These are phyloP conservation scores for Mycena citricolor DNA, from an alignment of 1,284 basidiomycete genomes.

Conservation along the genomic window DNA sequence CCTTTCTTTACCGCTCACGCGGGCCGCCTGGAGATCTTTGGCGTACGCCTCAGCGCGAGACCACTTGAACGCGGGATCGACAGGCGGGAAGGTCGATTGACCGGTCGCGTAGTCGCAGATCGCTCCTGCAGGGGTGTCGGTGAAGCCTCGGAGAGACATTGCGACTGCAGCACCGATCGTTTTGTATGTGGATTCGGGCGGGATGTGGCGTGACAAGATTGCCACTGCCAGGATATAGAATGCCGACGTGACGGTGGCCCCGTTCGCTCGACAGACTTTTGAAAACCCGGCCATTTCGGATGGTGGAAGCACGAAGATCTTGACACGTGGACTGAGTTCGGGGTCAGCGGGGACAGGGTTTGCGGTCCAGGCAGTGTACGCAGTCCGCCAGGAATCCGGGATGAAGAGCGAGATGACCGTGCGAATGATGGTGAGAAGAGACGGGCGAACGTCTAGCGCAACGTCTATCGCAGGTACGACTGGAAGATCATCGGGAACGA, in stretches of 20 bases:
- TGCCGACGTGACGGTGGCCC: slow-evolving; percentile 20
- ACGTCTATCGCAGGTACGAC: slow-evolving; percentile 18
- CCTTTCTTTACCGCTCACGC: not conserved
- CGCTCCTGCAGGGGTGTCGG: not conserved
- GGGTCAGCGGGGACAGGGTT: slow-evolving; percentile 8
- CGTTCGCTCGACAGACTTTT: slow-evolving; percentile 18
- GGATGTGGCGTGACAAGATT: slow-evolving; percentile 12
- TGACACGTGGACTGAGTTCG: slow-evolving; percentile 6
- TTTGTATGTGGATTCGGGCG: slow-evolving; percentile 11
- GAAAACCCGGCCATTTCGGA: slow-evolving; percentile 12
- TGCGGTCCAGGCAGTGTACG: slow-evolving; percentile 17
- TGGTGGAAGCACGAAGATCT: slow-evolving; percentile 13
- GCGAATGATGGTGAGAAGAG: slow-evolving; percentile 13
- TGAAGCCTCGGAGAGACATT: slow-evolving; percentile 13
- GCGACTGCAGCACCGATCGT: slow-evolving; percentile 14
- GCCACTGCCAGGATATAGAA: slow-evolving; percentile 11
- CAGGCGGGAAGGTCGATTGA: slow-evolving; percentile 7
- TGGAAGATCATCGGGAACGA: slow-evolving; percentile 5
- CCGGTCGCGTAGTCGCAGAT: slow-evolving; percentile 17
- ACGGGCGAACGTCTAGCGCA: slow-evolving; percentile 14
- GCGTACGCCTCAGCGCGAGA: not conserved
- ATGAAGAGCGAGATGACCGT: slow-evolving; percentile 10
- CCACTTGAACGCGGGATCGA: slow-evolving; percentile 9
- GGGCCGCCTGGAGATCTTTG: not conserved
- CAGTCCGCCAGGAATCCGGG: slow-evolving; percentile 16